These are phyloP conservation scores for Phytophthora cactorum DNA, from an alignment of 352 stramenopile species.

Conservation along the genomic window DNA sequence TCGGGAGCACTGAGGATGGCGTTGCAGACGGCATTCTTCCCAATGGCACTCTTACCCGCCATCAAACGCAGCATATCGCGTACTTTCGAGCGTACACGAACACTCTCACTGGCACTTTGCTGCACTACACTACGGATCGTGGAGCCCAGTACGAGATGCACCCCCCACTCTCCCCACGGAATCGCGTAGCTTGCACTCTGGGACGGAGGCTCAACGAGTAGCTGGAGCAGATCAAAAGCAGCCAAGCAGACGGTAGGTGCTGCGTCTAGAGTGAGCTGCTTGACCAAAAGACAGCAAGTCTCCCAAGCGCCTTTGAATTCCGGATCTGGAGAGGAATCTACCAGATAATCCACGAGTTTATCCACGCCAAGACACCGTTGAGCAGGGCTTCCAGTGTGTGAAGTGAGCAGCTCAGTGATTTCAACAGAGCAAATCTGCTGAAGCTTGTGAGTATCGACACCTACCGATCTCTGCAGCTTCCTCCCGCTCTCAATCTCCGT, in stretches of 20 bases:
- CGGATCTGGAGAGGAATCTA: constrained; percentile 34
- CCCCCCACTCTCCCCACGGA: constrained; percentile 82
- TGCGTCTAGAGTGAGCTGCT: constrained; percentile 68
- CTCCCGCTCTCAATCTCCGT: constrained; percentile 62
- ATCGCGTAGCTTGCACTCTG: constrained; percentile 50
- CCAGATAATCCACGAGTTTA: constrained; percentile 56
- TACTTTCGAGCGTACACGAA: constrained; percentile 66
- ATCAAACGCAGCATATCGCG: constrained; percentile 52
- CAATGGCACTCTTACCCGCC: constrained; percentile 50
- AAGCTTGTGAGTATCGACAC: constrained; percentile 71
- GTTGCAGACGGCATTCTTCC: constrained; percentile 73
- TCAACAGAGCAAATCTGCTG: constrained; percentile 56
- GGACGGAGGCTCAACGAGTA: constrained; percentile 58
- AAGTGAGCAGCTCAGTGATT: constrained; percentile 60
- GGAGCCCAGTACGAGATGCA: constrained; percentile 76
- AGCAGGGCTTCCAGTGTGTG: constrained; percentile 31
- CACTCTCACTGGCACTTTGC: constrained; percentile 65
- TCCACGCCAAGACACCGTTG: constrained; percentile 65
- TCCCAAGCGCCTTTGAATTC: constrained; percentile 74
- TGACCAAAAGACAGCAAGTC: constrained; percentile 69
- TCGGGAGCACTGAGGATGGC: constrained; percentile 75
- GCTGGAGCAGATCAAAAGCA: constrained; percentile 60
- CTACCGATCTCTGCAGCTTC: constrained; percentile 47
- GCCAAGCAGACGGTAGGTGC: constrained; percentile 55
- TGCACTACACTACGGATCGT: constrained; percentile 80